Conservation (phyloP, 1,284 basidiomycete species). For the Anthracocystis panici-leucophaei region DNA sequence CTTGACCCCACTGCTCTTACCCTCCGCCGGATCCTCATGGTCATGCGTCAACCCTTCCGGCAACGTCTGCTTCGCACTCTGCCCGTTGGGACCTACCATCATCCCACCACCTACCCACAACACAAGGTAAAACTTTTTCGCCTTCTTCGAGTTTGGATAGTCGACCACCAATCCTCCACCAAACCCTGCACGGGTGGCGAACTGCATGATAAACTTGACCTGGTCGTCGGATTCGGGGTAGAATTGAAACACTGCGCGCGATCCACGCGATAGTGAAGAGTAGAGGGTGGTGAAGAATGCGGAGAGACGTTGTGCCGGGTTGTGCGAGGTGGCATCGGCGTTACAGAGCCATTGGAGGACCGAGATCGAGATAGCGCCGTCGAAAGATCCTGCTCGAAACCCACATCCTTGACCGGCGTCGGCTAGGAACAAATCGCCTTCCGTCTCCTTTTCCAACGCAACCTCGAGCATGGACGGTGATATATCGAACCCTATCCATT, state of each 20-base stretch:
- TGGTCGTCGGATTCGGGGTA: constrained; percentile 69
- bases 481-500: constrained; percentile 95
- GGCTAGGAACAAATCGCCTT: constrained; percentile 69
- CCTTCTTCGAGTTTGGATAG: constrained; percentile 70
- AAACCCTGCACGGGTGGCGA: constrained; percentile 94
- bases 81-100: constrained; percentile 69
- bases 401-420: constrained; percentile 73
- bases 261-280: constrained; percentile 88
- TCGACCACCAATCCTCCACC: constrained; percentile 97
- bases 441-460: constrained; percentile 65
- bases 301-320: constrained; percentile 88
- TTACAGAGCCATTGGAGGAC: constrained; percentile 99
- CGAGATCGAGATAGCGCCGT: constrained; percentile 97
- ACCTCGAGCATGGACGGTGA: constrained; percentile 85
- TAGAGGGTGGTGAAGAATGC: constrained; percentile 98
- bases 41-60: constrained; percentile 59
- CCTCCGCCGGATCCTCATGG: constrained; percentile 47
- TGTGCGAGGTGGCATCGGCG: constrained; percentile 91
- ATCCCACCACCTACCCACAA: constrained; percentile 70
- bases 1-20: constrained; percentile 27
- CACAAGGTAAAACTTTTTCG: constrained; percentile 70
- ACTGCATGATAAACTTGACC: constrained; percentile 82
- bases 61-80: constrained; percentile 52
- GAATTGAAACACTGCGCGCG: constrained; percentile 82
- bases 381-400: constrained; percentile 94